Base-by-base conservation (phyloP, 768 basidiomycete genomes). In the Pisolithus tinctorius region DNA sequence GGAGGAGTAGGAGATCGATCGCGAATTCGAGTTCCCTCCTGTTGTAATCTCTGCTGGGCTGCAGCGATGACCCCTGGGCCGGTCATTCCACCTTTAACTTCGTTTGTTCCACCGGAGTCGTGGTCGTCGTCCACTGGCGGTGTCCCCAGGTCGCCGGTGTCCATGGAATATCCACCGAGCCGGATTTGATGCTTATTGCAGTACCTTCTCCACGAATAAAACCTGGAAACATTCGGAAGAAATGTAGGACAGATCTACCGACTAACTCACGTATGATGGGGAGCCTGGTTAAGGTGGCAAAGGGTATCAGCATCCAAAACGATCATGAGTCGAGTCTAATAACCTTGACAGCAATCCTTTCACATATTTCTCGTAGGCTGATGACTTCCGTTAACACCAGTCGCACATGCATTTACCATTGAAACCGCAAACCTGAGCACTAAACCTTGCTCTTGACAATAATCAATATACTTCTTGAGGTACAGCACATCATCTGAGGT, bases 111-210 rank as follows among this genome's bases (percentile, higher is more conserved):
- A 20, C 69, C 70, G 29, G 73, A 69, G 16, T 76, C 76, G 6
- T 63, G 63, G 2, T 70, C 74, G 16, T 71, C 74, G 4, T 74
- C 78, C 42, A 70, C 69, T 30, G 68, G 65, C 4, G 74, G 74
- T 16, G 75, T 71, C 14, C 66, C 71, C 9, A 75, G 73, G 16
- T 79, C 77, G 36, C 79, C 80, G 6, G 74, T 64, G 48, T 79
- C 83, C 89, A 92, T 91, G 8, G 80, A 72, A 58, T 92, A 93
- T 2, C 88, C 88, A 25, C 88, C 87, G 0, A 93, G 74, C n/a
- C 87, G 82, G 46, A 93, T 93, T 66, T 92, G 88, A 64, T 93
- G 89, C 62, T 92, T 93, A 64, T 93, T 93, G 71, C 90, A 93
- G 61, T 92, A 93, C 41, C 90, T 81, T 38, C 90, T 79, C 90